Evolutionary conservation across 495 filamentous ascomycete species (phyloP), one percentile per base, ranked within the genome.

Genomic region (Aspergillus diversus): DNA sequence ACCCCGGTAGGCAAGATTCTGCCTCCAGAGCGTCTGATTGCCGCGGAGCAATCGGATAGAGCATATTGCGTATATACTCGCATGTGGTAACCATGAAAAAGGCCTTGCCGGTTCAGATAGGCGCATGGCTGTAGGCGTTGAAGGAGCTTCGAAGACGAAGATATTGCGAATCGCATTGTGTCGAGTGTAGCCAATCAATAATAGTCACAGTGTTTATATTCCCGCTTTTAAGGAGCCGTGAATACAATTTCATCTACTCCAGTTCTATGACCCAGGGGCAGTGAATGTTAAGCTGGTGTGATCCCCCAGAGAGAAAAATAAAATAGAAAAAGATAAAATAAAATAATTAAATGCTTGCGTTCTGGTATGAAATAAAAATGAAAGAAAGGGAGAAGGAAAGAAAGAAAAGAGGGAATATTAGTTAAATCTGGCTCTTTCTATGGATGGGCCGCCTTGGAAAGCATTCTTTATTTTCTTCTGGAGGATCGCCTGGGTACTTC

Each of bases 81-180:
- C 8, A 39, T 15, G 9, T 31, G 49, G 21, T n/a, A 3, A 49
- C 37, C 34, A 15, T 33, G 59, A 51, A 31, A 17, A 48, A 49
- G 43, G 1, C 21, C 27, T n/a, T 16, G 47, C 53, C 46, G 32
- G 8, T 42, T 59, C 9, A 42, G 55, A 17, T n/a, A 62, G 32
- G 39, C 3, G 21, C 33, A 43, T 21, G 5, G 15, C 5, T 16
- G 53, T 15, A 35, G 16, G 33, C 27, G 32, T 33, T 31, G 42
- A 7, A 62, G 33, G 16, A 50, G 0, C 9, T 51, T 21, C 12
- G 31, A 50, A 50, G 53, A 27, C 21, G 21, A 51, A 7, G 31
- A 17, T 32, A 11, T 35, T 53, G n/a, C 12, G 6, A 17, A n/a
- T 17, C 59, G 42, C 59, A 61, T 61, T 8, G 15, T 61, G 27